A percentile compares a stretch with the other conserved stretches of the same genome.
Conservation (phyloP, 768 basidiomycete genomes). For the Ramaria rubella region DNA sequence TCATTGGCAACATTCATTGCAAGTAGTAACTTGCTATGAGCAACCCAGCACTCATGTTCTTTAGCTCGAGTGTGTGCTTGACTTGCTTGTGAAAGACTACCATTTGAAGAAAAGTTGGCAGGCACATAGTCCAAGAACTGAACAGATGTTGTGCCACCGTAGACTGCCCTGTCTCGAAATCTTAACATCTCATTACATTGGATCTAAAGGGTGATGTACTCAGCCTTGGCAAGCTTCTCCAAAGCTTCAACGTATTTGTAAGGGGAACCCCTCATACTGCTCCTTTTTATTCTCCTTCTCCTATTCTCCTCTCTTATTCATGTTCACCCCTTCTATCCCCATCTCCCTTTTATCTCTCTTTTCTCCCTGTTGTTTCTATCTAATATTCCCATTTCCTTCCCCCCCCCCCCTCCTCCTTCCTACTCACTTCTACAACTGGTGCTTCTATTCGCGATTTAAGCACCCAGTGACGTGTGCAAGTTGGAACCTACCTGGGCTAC, state of each 20-base stretch:
- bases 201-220: background rate
- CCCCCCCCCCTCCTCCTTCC: too few species aligned
- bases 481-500: too few species aligned
- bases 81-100: background rate
- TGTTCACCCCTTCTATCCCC: too few species aligned
- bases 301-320: too few species aligned
- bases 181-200: background rate
- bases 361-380: too few species aligned
- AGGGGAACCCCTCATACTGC: too few species aligned
- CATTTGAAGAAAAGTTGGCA: background rate
- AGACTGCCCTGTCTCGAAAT: background rate
- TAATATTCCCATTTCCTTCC: too few species aligned
- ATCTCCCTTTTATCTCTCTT: too few species aligned
- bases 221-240: background rate
- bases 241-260: slow-evolving; percentile 1
- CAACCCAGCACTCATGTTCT: background rate
- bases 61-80: background rate
- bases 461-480: too few species aligned
- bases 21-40: background rate
- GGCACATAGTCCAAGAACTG: background rate
- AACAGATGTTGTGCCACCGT: background rate
- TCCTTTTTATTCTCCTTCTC: too few species aligned
- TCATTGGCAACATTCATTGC: background rate
- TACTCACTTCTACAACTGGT: too few species aligned
- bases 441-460: too few species aligned